These are phyloP conservation scores for Fusarium sacchari DNA, from an alignment of 2,329 filamentous ascomycete genomes.

Conservation along the genomic window DNA sequence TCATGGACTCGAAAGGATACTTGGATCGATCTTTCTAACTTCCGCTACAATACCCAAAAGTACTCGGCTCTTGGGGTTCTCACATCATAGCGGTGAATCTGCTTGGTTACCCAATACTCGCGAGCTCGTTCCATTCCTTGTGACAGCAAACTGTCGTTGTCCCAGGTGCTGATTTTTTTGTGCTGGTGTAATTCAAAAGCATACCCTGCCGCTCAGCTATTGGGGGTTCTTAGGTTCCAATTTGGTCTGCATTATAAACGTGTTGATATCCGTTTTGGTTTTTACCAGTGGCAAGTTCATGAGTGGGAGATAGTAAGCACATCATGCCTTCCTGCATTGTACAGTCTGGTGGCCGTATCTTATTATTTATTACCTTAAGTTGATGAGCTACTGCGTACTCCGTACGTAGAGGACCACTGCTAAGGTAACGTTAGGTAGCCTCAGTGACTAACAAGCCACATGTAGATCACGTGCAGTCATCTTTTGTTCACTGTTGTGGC, in stretches of 20 bases:
- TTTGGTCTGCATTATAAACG: background rate
- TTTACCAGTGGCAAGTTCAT: background rate
- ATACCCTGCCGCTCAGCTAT: background rate
- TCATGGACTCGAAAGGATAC: background rate
- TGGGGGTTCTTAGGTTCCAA: background rate
- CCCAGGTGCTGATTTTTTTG: background rate
- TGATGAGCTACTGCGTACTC: too few species aligned
- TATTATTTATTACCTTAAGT: too few species aligned
- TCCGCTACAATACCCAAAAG: background rate
- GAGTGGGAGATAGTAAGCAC: background rate
- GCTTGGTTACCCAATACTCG: background rate
- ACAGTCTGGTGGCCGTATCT: background rate
- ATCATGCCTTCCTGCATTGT: background rate
- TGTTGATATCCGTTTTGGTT: background rate
- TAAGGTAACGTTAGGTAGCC: too few species aligned
- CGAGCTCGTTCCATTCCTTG: background rate
- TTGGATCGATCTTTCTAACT: background rate
- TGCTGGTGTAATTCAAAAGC: background rate
- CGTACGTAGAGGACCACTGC: too few species aligned
- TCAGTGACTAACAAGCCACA: background rate
- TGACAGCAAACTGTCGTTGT: background rate
- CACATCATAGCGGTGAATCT: background rate
- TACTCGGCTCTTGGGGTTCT: background rate
- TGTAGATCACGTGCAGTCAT: conserved; percentile 4
- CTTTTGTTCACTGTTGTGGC: background rate